Base-by-base conservation (phyloP, 1,284 basidiomycete species). In the Naganishia sp. region DNA sequence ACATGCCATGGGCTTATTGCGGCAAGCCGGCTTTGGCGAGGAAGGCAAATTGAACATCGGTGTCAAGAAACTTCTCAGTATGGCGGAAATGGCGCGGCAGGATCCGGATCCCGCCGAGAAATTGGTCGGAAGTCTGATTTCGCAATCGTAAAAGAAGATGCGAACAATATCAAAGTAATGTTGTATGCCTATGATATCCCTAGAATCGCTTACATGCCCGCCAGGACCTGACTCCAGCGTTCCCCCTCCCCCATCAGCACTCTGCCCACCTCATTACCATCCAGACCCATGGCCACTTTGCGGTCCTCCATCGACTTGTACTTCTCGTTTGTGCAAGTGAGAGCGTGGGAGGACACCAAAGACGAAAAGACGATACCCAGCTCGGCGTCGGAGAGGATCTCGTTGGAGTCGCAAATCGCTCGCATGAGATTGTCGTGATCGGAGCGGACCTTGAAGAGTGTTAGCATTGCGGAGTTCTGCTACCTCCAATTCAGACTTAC, bases 11-110 rank as follows among this genome's bases (percentile, higher is more conserved):
- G 78, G 79, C 43, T 86, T 90, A 80, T 81, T 98, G 28, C 80
- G 84, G 31, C 86, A 90, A 66, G 90, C 92, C 1, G 91, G 91
- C 13, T 88, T 95, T 71, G 85, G 81, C 2, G 80, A 75, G 75
- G 79, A 84, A 7, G 84, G 84, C 21, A 81, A 81, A 52, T 72
- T 94, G 73, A 87, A 89, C 70, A 88, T 99, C 63, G 96, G 95
- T 6, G 87, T 99, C 74, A 98, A 98, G 86, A 94, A 92, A 81
- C 77, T 99, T 75, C 78, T 99, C 74, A 93, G 88, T 66, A 85
- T 92, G 69, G 85, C 94, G 25, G 95, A 99, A 83, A 98, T 98
- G 94, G 92, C 94, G 49, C 84, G 94, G 73, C 93, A 98, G 81
- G 95, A 94, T 75, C 90, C 90, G 56, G 86, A 86, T 71, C 87